Conservation (phyloP, 768 basidiomycete species). For the Leccinum olivaceopallidum region DNA sequence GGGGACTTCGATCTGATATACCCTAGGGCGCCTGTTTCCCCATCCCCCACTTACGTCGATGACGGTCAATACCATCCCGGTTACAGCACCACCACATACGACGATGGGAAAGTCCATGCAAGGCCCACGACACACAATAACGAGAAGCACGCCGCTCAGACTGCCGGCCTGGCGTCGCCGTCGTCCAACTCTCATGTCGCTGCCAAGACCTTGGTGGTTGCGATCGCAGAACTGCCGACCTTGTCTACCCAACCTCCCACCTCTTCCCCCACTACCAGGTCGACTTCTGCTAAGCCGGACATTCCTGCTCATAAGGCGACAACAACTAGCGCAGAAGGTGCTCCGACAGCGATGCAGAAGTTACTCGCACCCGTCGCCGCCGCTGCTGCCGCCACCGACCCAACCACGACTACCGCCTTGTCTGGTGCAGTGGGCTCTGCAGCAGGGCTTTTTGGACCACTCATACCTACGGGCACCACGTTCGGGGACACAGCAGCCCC, state of each 20-base stretch:
- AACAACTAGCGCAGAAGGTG: background rate
- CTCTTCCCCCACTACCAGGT: background rate
- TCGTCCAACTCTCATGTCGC: background rate
- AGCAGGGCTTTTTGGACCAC: background rate
- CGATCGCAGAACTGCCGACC: background rate
- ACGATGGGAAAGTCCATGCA: slow-evolving; percentile 21
- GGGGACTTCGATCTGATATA: background rate
- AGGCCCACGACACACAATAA: slow-evolving; percentile 22
- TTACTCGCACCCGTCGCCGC: background rate
- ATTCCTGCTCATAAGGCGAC: background rate
- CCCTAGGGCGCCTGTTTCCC: background rate
- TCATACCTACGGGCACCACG: background rate
- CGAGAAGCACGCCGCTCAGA: slow-evolving; percentile 10
- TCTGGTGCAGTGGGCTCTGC: background rate
- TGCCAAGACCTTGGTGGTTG: background rate
- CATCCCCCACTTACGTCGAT: slow-evolving; percentile 6
- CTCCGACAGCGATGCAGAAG: background rate
- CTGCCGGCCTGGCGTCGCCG: background rate
- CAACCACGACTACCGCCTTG: background rate
- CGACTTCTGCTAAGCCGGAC: background rate
- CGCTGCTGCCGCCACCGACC: background rate
- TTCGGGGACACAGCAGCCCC: background rate
- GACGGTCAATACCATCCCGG: slow-evolving; percentile 16
- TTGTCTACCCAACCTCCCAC: background rate
- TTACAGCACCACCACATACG: slow-evolving; percentile 5